phyloP scores from a whole-genome alignment of 2,329 filamentous ascomycete genomes.

The Fusarium sp. region DNA sequence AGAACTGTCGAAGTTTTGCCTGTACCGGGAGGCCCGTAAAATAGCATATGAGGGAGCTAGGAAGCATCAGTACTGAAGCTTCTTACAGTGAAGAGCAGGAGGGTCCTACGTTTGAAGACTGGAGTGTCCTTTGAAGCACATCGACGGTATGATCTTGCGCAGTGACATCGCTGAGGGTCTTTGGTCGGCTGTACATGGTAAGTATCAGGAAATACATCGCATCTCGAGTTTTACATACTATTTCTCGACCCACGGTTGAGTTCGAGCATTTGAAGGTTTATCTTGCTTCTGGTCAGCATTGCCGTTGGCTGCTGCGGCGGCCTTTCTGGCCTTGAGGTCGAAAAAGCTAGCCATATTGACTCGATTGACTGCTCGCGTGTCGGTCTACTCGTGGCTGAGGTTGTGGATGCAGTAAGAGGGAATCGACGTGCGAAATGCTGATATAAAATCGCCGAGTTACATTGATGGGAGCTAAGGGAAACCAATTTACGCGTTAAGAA shows the following conservation, averaged over 20 bases:
- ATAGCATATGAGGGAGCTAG: slow-evolving; percentile 95
- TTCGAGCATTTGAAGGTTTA: slow-evolving; percentile 70
- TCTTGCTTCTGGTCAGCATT: slow-evolving; percentile 73
- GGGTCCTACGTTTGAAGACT: slow-evolving; percentile 85
- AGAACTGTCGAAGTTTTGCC: slow-evolving; percentile 99
- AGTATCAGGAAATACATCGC: not conserved
- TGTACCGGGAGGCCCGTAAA: slow-evolving; percentile 97
- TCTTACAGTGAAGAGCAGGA: not conserved
- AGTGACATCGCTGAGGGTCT: slow-evolving; percentile 92
- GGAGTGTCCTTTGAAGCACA: slow-evolving; percentile 89
- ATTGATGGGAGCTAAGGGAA: slow-evolving; percentile 33
- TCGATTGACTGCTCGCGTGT: not conserved
- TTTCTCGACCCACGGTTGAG: slow-evolving; percentile 98
- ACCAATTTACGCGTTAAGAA: slow-evolving; percentile 50
- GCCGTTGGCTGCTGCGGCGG: slow-evolving; percentile 77
- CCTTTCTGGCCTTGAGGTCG: slow-evolving; percentile 91
- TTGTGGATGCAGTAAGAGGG: not conserved
- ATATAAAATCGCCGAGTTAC: slow-evolving; percentile 11
- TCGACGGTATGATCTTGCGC: slow-evolving; percentile 98
- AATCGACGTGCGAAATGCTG: not conserved
- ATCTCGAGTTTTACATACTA: slow-evolving; percentile 72
- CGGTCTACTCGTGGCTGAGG: not conserved
- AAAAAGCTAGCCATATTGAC: slow-evolving; percentile 87
- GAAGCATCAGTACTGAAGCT: slow-evolving; percentile 8
- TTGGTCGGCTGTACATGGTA: slow-evolving; percentile 77